These are phyloP conservation scores for Citrus australasica DNA, from an alignment of 345 rosid species.

Conservation along the genomic window DNA sequence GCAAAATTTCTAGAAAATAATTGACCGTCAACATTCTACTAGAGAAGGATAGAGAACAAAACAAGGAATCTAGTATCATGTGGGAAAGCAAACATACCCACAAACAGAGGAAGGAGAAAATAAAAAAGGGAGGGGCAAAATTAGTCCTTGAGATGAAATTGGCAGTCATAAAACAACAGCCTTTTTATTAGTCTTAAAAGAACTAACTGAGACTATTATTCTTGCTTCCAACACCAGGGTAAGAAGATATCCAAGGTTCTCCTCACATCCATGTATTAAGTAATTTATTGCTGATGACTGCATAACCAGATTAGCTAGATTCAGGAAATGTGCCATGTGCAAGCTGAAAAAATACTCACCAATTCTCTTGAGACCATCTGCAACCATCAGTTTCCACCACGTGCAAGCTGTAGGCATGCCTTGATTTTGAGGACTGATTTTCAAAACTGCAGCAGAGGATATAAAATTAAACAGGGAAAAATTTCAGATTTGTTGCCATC, in stretches of 20 bases:
- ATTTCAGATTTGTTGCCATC: background rate
- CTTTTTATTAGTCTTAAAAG: background rate
- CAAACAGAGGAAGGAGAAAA: background rate
- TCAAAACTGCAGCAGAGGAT: constrained; percentile 52
- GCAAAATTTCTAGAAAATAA: background rate
- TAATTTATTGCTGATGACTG: background rate
- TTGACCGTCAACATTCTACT: background rate
- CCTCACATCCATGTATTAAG: background rate
- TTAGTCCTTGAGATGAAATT: too few species aligned
- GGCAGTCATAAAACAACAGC: background rate
- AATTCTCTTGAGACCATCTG: constrained; percentile 84
- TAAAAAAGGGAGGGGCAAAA: background rate
- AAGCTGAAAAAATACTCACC: constrained; percentile 40
- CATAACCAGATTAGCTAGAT: background rate
- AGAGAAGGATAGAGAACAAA: background rate
- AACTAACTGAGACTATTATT: background rate
- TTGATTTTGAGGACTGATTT: constrained; percentile 70
- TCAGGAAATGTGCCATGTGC: background rate
- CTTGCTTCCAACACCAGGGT: background rate
- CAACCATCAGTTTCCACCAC: constrained; percentile 89
- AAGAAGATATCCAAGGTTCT: background rate
- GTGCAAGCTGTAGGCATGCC: constrained; percentile 96
- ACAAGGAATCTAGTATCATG: background rate
- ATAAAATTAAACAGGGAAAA: constrained; percentile 6
- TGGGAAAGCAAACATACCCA: background rate